These are phyloP conservation scores for Chlorophyllum brunneum DNA, from an alignment of 768 basidiomycete species.

Conservation along the genomic window DNA sequence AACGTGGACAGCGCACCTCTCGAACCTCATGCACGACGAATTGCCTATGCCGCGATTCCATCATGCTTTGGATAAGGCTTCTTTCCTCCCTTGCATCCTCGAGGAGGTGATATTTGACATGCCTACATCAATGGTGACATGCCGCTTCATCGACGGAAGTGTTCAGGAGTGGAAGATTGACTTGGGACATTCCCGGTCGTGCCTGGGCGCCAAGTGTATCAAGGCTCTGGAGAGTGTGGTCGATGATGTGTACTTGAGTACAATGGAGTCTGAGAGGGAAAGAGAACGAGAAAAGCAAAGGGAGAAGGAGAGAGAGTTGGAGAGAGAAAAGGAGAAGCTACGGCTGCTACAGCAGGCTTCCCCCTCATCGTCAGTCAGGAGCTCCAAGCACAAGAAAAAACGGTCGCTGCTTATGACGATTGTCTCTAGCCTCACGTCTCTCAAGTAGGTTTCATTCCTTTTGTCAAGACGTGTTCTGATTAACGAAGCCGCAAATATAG, in stretches of 20 bases:
- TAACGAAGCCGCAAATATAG: slow-evolving; percentile 15
- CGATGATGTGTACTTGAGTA: slow-evolving; percentile 47
- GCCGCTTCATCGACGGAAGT: slow-evolving; percentile 56
- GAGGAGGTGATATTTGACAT: slow-evolving; percentile 64
- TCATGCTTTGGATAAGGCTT: slow-evolving; percentile 59
- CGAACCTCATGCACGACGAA: slow-evolving; percentile 44
- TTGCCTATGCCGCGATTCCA: slow-evolving; percentile 48
- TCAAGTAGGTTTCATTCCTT: slow-evolving; percentile 41
- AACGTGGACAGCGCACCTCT: slow-evolving; percentile 54
- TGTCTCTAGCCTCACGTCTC: slow-evolving; percentile 23
- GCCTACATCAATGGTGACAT: slow-evolving; percentile 38
- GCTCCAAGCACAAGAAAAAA: slow-evolving; percentile 60
- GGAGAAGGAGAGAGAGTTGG: slow-evolving; percentile 23
- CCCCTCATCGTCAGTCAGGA: slow-evolving; percentile 28
- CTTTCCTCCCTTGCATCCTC: slow-evolving; percentile 50
- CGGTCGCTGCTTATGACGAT: slow-evolving; percentile 68
- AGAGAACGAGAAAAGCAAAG: slow-evolving; percentile 27
- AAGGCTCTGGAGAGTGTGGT: slow-evolving; percentile 47
- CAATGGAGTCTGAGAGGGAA: slow-evolving; percentile 36
- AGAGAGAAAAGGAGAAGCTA: slow-evolving; percentile 27
- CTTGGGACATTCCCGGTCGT: slow-evolving; percentile 24
- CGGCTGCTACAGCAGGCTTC: slow-evolving; percentile 18
- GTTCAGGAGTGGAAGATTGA: slow-evolving; percentile 38
- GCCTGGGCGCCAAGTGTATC: slow-evolving; percentile 19
- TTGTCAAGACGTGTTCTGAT: slow-evolving; percentile 1